Base-by-base conservation (phyloP, 306 rosid species). In the Prunus padus region DNA sequence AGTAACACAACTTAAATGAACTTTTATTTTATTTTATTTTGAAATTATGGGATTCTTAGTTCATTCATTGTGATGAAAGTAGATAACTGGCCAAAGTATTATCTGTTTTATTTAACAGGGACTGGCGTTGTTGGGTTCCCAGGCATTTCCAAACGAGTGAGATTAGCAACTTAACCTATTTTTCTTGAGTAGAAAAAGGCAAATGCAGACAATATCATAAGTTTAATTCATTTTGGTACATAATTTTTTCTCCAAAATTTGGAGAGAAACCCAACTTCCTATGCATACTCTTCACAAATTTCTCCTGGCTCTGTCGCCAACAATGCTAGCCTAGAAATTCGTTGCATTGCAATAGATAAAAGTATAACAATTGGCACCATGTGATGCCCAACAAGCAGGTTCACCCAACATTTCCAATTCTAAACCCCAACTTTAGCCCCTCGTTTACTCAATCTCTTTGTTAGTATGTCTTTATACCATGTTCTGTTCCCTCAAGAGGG, bases 131-230 rank as follows among this genome's bases (percentile, higher is more conserved):
- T 63, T 79, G 73, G 92, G 90, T 71, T 25, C 88, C 56, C 79
- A 70, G 11, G 87, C 88, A 69, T 82, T 87, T 79, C 66, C 86
- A 56, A 77, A 76, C 64, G 87, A 87, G 96, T 90, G 79, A 86
- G 90, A 65, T 31, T 44, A 55, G 19, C 11, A 49, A 15, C 16
- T 65, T 63, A 20, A 19, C 11, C 68, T 31, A 46, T 7, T 28
- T 5, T 12, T 12, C 12, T 23, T 59, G 8, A 25, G 8, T 59
- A 59, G 18, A 0, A 59, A 59, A 23, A 55, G 18, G 16, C 65
- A 59, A 1, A 22, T 25, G 30, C 65, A 57, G 14, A 57, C 16
- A 12, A 57, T 23, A 57, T 1, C 30, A 10, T 57, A 57, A 25
- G 23, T 4, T 11, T 23, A 23, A 20, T 65, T n/a, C n/a, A n/a